phyloP scores from a whole-genome alignment of 2,329 filamentous ascomycete species.

The Dactylellina cionopaga region DNA sequence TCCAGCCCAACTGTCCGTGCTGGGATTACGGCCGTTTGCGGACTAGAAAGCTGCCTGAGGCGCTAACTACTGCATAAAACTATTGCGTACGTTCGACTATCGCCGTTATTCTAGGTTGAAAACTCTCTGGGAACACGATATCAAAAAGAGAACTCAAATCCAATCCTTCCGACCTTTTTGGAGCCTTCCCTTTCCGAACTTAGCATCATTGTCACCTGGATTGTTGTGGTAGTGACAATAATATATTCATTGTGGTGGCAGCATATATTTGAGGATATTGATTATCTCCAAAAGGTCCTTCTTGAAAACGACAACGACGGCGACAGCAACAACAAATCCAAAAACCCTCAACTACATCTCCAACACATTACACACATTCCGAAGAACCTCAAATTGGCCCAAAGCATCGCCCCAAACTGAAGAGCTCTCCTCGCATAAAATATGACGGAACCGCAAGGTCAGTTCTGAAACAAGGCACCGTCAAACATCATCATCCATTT shows the following conservation, averaged over 20 bases:
- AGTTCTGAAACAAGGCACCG: slow-evolving; percentile 50
- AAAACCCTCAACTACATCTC: slow-evolving; percentile 29
- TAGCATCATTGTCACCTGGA: too few relatives aligned
- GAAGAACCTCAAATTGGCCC: not conserved
- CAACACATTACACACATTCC: slow-evolving; percentile 34
- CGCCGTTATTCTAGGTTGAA: slow-evolving; percentile 37
- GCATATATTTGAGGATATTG: slow-evolving; percentile 28
- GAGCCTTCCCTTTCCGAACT: slow-evolving; percentile 9
- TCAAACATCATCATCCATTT: slow-evolving; percentile 46
- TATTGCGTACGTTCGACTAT: slow-evolving; percentile 44
- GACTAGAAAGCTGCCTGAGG: slow-evolving; percentile 32
- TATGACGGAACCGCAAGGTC: slow-evolving; percentile 45
- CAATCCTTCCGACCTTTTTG: slow-evolving; percentile 5
- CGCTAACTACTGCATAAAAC: slow-evolving; percentile 41
- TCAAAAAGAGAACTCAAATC: not conserved
- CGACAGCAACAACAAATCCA: slow-evolving; percentile 22
- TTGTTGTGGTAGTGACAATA: too few relatives aligned
- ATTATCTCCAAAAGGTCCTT: not conserved
- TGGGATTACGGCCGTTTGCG: slow-evolving; percentile 31
- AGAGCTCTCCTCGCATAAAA: slow-evolving; percentile 47
- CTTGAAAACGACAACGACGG: slow-evolving; percentile 3
- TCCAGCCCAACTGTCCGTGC: slow-evolving; percentile 28
- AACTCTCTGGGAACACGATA: slow-evolving; percentile 10
- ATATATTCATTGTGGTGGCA: slow-evolving; percentile 28
- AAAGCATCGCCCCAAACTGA: slow-evolving; percentile 22